These are phyloP conservation scores for Bocquillonia castaneifolia DNA, from an alignment of 441 rosid species.

Conservation along the genomic window DNA sequence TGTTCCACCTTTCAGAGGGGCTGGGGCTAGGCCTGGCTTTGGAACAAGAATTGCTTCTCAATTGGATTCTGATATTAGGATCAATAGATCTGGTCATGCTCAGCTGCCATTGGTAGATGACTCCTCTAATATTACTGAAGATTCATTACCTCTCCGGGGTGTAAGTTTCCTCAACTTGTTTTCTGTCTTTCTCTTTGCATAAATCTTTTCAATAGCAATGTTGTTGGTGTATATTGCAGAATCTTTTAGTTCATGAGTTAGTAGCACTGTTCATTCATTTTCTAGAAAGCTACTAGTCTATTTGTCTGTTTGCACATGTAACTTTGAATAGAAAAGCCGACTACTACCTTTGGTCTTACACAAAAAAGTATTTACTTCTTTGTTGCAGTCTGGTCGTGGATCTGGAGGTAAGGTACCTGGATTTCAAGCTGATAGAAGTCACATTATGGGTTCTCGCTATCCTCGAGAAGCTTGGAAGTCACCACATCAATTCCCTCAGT, in stretches of 20 bases:
- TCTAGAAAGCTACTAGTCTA: neutral
- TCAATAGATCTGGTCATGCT: conserved; percentile 34
- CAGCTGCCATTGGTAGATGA: conserved; percentile 40
- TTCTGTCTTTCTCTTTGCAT: neutral
- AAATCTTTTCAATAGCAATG: neutral
- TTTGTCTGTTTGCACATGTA: neutral
- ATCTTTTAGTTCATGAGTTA: neutral
- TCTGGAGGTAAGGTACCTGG: conserved; percentile 27
- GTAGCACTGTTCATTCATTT: neutral
- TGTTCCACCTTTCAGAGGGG: conserved; percentile 40
- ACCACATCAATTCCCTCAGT: conserved; percentile 34
- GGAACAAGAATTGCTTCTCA: conserved; percentile 36
- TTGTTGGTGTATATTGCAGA: neutral
- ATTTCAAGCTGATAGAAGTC: conserved; percentile 33
- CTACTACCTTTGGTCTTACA: conserved; percentile 9
- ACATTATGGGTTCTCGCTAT: conserved; percentile 28
- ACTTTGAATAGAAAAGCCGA: neutral
- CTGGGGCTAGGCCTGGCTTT: conserved; percentile 40
- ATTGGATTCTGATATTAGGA: conserved; percentile 44
- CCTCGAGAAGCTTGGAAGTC: conserved; percentile 48
- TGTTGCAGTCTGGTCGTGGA: conserved; percentile 45
- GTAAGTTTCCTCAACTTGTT: conserved; percentile 37
- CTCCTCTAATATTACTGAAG: conserved; percentile 34
- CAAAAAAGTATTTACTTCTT: conserved; percentile 15
- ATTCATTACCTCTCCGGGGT: conserved; percentile 29